Percentiles rank a stretch among this genome's conserved stretches.
These are phyloP conservation scores for Colletotrichum shisoi DNA, from an alignment of 2,329 filamentous ascomycete species.

Conservation along the genomic window DNA sequence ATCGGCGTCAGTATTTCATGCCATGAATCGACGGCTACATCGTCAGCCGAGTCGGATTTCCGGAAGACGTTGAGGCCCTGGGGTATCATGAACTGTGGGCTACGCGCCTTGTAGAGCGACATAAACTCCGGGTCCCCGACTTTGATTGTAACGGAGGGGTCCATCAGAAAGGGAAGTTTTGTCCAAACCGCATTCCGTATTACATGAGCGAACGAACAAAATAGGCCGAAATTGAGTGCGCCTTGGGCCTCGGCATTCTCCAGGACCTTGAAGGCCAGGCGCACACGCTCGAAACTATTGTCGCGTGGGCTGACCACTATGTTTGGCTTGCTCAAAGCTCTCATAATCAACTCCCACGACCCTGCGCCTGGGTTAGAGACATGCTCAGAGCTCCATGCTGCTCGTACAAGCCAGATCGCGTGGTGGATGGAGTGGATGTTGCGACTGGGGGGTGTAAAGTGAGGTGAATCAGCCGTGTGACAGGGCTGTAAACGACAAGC, in stretches of 20 bases:
- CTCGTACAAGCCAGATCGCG: conserved; percentile 24
- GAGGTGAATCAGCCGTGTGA: conserved; percentile 1
- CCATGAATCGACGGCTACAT: background rate
- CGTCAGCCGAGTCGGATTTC: background rate
- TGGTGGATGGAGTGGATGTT: conserved; percentile 13
- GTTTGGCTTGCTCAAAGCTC: conserved; percentile 29
- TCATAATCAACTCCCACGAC: conserved; percentile 34
- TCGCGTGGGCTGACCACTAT: conserved; percentile 25
- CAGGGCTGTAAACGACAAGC: conserved; percentile 34
- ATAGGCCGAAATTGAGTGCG: conserved; percentile 38
- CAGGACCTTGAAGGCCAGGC: conserved; percentile 24
- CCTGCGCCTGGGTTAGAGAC: background rate
- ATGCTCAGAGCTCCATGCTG: background rate
- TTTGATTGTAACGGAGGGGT: conserved; percentile 40
- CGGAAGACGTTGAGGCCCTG: background rate
- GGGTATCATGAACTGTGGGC: background rate
- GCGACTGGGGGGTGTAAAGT: background rate
- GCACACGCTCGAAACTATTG: conserved; percentile 15
- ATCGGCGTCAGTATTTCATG: conserved; percentile 1
- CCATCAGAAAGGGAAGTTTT: conserved; percentile 45
- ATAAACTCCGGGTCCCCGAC: conserved; percentile 10
- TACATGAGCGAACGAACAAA: conserved; percentile 33
- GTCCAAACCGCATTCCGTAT: conserved; percentile 34
- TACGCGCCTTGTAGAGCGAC: conserved; percentile 16
- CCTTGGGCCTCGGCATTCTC: conserved; percentile 17